These are phyloP conservation scores for Hyphodiscus hymeniophilus DNA, from an alignment of 495 filamentous ascomycete species.

Conservation along the genomic window DNA sequence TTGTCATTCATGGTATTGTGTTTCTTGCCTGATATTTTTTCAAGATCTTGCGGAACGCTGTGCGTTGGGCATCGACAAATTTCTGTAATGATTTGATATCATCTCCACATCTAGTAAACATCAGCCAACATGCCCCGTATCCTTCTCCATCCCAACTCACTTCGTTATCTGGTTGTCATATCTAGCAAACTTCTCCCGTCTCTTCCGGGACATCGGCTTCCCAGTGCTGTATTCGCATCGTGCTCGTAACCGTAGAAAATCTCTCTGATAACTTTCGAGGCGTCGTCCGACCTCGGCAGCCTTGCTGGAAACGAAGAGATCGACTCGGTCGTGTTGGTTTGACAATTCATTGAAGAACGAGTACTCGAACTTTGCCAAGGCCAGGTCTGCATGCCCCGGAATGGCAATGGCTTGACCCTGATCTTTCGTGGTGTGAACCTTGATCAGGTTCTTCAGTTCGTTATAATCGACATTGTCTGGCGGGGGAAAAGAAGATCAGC, in stretches of 20 bases:
- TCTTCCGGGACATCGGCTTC: conserved; percentile 19
- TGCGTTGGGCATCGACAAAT: conserved; percentile 54
- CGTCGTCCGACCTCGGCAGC: conserved; percentile 57
- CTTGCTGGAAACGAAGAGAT: conserved; percentile 65
- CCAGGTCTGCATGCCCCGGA: conserved; percentile 47
- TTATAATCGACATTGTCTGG: conserved; percentile 72
- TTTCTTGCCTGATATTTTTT: conserved; percentile 55
- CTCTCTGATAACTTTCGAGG: conserved; percentile 14
- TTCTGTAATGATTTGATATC: conserved; percentile 53
- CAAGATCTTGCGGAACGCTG: conserved; percentile 62
- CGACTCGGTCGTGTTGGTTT: conserved; percentile 58
- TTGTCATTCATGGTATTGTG: background rate
- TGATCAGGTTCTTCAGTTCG: conserved; percentile 65
- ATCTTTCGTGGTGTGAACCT: conserved; percentile 52
- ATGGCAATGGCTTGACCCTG: conserved; percentile 57
- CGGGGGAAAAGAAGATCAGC: background rate
- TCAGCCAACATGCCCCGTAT: conserved; percentile 2
- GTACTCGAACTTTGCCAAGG: conserved; percentile 50
- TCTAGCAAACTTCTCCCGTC: conserved; percentile 38
- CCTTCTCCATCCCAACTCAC: too few species aligned
- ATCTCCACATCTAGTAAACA: conserved; percentile 41
- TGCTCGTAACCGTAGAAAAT: conserved; percentile 10
- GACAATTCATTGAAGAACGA: conserved; percentile 51
- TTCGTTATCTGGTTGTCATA: conserved; percentile 40
- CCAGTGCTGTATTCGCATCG: conserved; percentile 11